Conservation (phyloP, 306 rosid species). For the Trifolium fragiferum region DNA sequence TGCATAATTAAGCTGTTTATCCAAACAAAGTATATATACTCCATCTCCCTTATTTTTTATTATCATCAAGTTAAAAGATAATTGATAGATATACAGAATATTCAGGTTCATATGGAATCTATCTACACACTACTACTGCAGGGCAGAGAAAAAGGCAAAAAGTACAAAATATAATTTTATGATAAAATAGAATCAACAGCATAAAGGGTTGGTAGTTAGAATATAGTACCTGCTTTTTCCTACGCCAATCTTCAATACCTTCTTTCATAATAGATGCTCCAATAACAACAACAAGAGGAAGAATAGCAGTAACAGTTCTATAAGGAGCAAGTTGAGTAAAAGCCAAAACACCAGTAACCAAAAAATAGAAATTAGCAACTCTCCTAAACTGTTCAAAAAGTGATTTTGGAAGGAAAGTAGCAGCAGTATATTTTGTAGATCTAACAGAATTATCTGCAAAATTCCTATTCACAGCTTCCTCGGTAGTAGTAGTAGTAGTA, state of each 20-base stretch:
- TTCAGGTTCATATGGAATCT: constrained; percentile 38
- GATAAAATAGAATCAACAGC: constrained; percentile 8
- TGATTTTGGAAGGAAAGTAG: constrained; percentile 88
- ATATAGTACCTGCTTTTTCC: constrained; percentile 81
- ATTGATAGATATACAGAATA: background rate
- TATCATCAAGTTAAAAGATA: background rate
- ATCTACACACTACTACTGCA: constrained; percentile 31
- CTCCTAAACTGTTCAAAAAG: constrained; percentile 99
- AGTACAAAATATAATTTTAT: constrained; percentile 17
- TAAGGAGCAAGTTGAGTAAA: constrained; percentile 88
- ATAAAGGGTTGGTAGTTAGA: constrained; percentile 24
- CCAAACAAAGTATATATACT: background rate
- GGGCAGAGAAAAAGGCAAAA: constrained; percentile 11
- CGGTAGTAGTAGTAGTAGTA: background rate
- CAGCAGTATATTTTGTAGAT: constrained; percentile 77
- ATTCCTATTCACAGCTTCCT: constrained; percentile 51
- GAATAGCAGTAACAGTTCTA: constrained; percentile 72
- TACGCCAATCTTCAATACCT: constrained; percentile 78
- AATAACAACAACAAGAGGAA: constrained; percentile 70
- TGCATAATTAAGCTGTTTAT: background rate
- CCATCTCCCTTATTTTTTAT: background rate
- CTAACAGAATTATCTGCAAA: constrained; percentile 74
- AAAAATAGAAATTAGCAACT: constrained; percentile 87
- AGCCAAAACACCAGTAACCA: constrained; percentile 74
- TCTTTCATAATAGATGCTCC: constrained; percentile 84